Evolutionary conservation across 345 rosid genomes (phyloP).

Genomic region (Citrus unshiu): DNA sequence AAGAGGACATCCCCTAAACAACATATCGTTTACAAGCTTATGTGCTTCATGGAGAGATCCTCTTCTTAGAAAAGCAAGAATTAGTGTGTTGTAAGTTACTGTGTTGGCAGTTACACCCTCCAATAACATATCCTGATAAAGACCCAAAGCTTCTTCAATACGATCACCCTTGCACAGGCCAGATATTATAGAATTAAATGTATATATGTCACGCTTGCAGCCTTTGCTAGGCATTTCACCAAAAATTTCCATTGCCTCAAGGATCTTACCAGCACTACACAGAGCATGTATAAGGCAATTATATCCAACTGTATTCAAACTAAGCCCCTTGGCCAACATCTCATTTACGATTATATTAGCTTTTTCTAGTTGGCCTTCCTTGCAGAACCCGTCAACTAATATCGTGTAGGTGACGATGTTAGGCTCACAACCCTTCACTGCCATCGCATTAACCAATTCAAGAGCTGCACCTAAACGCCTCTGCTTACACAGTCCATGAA

Average conservation of each 20-base stretch:
- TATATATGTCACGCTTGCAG: conserved; percentile 72
- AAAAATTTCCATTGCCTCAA: conserved; percentile 50
- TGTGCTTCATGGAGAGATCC: conserved; percentile 65
- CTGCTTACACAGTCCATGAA: conserved; percentile 67
- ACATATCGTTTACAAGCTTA: conserved; percentile 76
- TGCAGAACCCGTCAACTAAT: conserved; percentile 66
- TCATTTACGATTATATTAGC: conserved; percentile 38
- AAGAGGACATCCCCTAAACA: conserved; percentile 63
- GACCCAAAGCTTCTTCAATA: conserved; percentile 54
- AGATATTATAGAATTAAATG: conserved; percentile 69
- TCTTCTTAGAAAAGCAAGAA: conserved; percentile 53
- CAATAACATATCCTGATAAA: conserved; percentile 62
- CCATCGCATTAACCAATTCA: conserved; percentile 52
- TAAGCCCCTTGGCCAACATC: conserved; percentile 54
- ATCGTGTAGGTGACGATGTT: conserved; percentile 58
- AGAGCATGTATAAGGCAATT: conserved; percentile 63
- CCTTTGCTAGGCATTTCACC: conserved; percentile 71
- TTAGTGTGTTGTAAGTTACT: conserved; percentile 75
- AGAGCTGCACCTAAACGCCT: conserved; percentile 58
- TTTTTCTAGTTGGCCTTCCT: conserved; percentile 55
- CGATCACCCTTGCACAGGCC: conserved; percentile 62
- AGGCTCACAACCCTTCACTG: conserved; percentile 51
- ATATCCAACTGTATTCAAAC: conserved; percentile 70
- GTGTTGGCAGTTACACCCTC: conserved; percentile 81
- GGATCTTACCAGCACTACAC: conserved; percentile 51